A percentile compares a stretch with the other conserved stretches of the same genome.
These are phyloP conservation scores for Alternaria angustiovoidea DNA, from an alignment of 2,329 filamentous ascomycete genomes.

Conservation along the genomic window DNA sequence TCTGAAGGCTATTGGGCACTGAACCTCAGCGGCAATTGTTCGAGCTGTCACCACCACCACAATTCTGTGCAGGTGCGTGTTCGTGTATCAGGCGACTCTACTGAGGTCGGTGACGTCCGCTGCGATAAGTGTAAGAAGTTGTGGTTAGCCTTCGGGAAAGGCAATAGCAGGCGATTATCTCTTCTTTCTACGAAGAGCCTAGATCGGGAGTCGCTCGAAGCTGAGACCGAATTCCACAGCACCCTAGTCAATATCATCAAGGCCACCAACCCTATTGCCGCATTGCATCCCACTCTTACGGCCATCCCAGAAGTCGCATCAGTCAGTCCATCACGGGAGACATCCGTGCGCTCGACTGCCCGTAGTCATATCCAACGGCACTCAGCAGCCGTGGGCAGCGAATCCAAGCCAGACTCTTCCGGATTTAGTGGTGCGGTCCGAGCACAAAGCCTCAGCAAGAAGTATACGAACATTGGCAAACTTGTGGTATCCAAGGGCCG, in stretches of 20 bases:
- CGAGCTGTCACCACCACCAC: conserved; percentile 40
- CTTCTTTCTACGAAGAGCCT: conserved; percentile 32
- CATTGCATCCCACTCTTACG: conserved; percentile 25
- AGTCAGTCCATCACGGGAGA: conserved; percentile 18
- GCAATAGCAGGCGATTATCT: conserved; percentile 35
- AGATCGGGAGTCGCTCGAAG: conserved; percentile 27
- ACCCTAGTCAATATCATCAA: conserved; percentile 33
- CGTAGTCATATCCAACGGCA: neutral
- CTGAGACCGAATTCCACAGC: conserved; percentile 24
- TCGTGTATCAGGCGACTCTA: conserved; percentile 18
- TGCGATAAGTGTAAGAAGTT: conserved; percentile 35
- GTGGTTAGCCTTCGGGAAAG: conserved; percentile 37
- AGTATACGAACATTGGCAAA: neutral
- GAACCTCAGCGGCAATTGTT: conserved; percentile 37
- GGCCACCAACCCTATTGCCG: conserved; percentile 24
- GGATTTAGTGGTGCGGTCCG: neutral
- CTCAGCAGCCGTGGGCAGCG: neutral
- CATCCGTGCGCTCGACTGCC: conserved; percentile 10
- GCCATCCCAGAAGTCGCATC: conserved; percentile 27
- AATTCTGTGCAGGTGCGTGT: conserved; percentile 31
- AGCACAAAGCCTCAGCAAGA: neutral
- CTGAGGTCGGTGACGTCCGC: conserved; percentile 24
- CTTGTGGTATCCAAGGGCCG: neutral
- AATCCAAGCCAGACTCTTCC: neutral
- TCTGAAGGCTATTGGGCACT: conserved; percentile 33